Percentiles rank a stretch among this genome's conserved stretches.
Evolutionary conservation across 148 eudicot species (phyloP).

Genomic region (Fagopyrum homotropicum): DNA sequence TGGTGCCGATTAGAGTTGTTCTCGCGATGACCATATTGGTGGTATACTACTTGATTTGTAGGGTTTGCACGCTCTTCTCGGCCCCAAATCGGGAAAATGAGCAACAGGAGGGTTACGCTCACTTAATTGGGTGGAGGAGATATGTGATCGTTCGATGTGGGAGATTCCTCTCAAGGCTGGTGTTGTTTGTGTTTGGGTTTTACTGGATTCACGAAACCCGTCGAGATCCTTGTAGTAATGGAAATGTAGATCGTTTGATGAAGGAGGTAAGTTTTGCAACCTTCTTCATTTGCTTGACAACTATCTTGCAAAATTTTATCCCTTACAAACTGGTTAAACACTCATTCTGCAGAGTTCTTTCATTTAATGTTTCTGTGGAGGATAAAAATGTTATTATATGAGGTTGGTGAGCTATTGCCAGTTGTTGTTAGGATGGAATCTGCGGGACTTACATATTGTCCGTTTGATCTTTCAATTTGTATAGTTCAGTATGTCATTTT

Average conservation of each 20-base stretch:
- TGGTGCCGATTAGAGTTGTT: constrained; percentile 47
- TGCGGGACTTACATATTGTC: too few relatives aligned
- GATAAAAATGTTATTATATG: too few relatives aligned
- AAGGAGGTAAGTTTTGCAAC: constrained; percentile 20
- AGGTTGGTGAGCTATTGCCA: too few relatives aligned
- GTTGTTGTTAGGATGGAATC: too few relatives aligned
- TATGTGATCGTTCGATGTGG: constrained; percentile 45
- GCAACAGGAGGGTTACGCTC: constrained; percentile 68
- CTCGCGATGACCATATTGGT: constrained; percentile 37
- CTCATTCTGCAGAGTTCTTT: constrained; percentile 4
- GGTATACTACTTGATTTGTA: constrained; percentile 56
- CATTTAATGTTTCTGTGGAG: too few relatives aligned
- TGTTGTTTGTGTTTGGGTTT: constrained; percentile 77
- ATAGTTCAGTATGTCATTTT: not conserved
- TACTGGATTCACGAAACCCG: constrained; percentile 50
- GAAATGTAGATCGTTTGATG: constrained; percentile 14
- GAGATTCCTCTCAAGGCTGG: constrained; percentile 50
- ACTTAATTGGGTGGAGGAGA: constrained; percentile 76
- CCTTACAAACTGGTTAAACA: not conserved
- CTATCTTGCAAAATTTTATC: not conserved
- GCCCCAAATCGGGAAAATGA: constrained; percentile 40
- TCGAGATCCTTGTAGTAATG: constrained; percentile 4
- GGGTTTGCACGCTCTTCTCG: constrained; percentile 54
- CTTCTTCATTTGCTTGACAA: not conserved
- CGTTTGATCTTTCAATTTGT: not conserved